Evolutionary conservation across 495 filamentous ascomycete species (phyloP), one percentile per base, ranked within the genome.

Genomic region (Penicillium roqueforti): DNA sequence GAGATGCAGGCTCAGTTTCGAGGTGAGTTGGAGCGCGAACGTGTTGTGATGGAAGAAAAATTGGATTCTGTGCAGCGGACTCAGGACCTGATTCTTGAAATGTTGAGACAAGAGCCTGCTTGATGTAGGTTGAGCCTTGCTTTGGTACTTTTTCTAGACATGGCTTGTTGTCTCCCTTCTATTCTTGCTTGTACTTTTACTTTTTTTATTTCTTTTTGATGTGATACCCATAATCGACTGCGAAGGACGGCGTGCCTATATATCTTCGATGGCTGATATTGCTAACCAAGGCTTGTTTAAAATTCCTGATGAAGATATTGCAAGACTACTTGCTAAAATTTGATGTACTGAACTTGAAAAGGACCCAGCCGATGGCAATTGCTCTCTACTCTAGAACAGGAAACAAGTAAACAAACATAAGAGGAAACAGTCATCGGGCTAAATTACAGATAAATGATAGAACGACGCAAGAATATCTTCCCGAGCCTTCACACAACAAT

Each of bases 71-170:
- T 77, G 32, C 73, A 77, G 51, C 53, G 68, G 50, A 76, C 68
- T 1, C 74, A 77, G 49, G 68, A 77, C 38, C 69, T 77, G 68
- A 77, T 77, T 53, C 52, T 77, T 32, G 70, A 76, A 19, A 75
- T 77, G 73, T 51, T 77, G 47, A 65, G 70, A 55, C 74, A 75
- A 58, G 68, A 70, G 25, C 67, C 71, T 55, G 39, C 58, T 20
- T 69, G 61, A 67, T 57, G 31, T 4, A 28, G 23, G 19, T 44
- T n/a, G 25, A 36, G 23, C 16, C 14, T 10, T 44, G n/a, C 6
- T 16, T 7, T 26, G 16, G n/a, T 18, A 32, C 7, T 9, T 48
- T n/a, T 37, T 16, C 32, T 59, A 38, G 36, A 20, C 29, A 48
- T 29, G 16, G 47, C 32, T 16, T 36, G 32, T 36, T 36, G 32